Evolutionary conservation across 2,329 filamentous ascomycete species (phyloP).

Genomic region (Aspergillus tanneri): DNA sequence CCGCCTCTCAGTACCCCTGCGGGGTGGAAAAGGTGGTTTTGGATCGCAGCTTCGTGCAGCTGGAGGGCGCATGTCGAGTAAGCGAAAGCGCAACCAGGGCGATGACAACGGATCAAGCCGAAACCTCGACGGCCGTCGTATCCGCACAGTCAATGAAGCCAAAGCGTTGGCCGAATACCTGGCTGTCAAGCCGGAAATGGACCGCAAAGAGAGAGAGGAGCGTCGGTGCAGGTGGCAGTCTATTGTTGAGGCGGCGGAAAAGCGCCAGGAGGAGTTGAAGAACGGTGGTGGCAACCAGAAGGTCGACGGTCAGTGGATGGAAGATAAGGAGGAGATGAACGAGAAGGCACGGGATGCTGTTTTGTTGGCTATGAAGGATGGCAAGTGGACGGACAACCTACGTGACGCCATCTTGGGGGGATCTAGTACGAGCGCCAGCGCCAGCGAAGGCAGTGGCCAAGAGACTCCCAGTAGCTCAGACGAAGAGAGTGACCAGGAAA

Average conservation of each 20-base stretch:
- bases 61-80: conserved; percentile 96
- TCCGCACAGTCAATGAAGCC: conserved; percentile 91
- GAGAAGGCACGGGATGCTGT: conserved; percentile 80
- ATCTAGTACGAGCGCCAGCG: conserved; percentile 41
- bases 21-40: conserved; percentile 96
- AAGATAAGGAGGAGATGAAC: conserved; percentile 85
- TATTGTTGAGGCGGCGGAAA: conserved; percentile 80
- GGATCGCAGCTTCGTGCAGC: conserved; percentile 95
- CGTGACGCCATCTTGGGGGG: conserved; percentile 36
- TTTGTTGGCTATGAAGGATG: conserved; percentile 68
- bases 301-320: conserved; percentile 88
- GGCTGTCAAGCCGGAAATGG: conserved; percentile 96
- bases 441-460: conserved; percentile 39
- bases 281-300: conserved; percentile 65
- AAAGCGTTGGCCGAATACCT: conserved; percentile 94
- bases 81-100: conserved; percentile 78
- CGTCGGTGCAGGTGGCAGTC: conserved; percentile 79
- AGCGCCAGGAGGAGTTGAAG: conserved; percentile 77
- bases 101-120: conserved; percentile 88
- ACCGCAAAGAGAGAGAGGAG: conserved; percentile 86
- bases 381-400: conserved; percentile 45
- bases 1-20: conserved; percentile 73
- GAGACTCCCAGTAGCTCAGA: conserved; percentile 32
- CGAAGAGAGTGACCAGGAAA: conserved; percentile 41
- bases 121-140: conserved; percentile 84